These are phyloP conservation scores for Candida khao-thaluensis DNA, from an alignment of 805 yeast genomes.

Conservation along the genomic window DNA sequence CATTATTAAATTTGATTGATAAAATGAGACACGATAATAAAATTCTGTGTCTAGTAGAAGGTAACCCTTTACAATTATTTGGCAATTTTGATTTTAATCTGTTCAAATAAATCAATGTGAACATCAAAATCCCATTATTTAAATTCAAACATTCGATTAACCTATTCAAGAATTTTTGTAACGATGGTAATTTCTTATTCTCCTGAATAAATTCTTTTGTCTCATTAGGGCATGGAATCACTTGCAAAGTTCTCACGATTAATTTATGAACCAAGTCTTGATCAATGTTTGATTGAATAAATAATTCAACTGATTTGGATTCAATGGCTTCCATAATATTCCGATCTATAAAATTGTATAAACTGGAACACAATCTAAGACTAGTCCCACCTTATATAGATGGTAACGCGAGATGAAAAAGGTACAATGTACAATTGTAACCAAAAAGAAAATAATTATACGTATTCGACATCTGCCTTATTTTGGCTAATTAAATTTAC, in stretches of 20 bases:
- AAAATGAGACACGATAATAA: constrained; percentile 72
- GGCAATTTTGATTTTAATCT: constrained; percentile 62
- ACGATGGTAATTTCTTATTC: constrained; percentile 55
- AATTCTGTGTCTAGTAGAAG: constrained; percentile 78
- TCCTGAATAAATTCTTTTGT: constrained; percentile 19
- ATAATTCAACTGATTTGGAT: constrained; percentile 41
- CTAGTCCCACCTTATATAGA: background rate
- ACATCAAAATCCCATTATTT: constrained; percentile 75
- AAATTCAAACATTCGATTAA: constrained; percentile 74
- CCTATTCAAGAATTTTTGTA: constrained; percentile 70
- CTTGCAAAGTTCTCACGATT: constrained; percentile 65
- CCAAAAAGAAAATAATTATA: constrained; percentile 1
- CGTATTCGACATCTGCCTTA: background rate
- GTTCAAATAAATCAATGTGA: constrained; percentile 68
- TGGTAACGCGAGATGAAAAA: background rate
- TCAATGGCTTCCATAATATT: constrained; percentile 22
- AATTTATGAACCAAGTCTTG: constrained; percentile 72
- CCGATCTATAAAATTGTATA: background rate
- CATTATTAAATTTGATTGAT: constrained; percentile 74
- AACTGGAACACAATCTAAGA: background rate
- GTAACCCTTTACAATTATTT: constrained; percentile 69
- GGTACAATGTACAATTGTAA: background rate
- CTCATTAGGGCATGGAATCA: constrained; percentile 56
- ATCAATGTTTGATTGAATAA: constrained; percentile 49
- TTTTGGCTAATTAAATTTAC: constrained; percentile 1